Percentiles rank a stretch among this genome's conserved stretches.
Conservation (phyloP, 345 rosid genomes). For the Trapa bicornis region DNA sequence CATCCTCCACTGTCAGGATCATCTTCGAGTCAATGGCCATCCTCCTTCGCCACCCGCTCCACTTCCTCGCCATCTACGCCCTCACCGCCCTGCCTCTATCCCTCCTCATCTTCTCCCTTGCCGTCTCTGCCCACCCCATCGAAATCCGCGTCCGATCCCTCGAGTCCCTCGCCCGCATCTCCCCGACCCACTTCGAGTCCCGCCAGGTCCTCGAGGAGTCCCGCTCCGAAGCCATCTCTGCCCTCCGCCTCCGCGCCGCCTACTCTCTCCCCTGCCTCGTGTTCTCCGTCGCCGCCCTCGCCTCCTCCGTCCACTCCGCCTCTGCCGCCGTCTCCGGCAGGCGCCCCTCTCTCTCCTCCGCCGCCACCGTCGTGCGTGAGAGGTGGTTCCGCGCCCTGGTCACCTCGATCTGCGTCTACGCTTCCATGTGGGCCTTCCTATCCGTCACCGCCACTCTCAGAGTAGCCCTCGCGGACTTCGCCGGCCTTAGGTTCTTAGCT, state of each 20-base stretch:
- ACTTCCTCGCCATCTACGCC: constrained; percentile 29
- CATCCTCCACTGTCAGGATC: constrained; percentile 9
- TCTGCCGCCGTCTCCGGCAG: constrained; percentile 27
- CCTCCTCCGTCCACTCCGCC: constrained; percentile 24
- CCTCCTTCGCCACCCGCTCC: constrained; percentile 32
- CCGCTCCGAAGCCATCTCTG: constrained; percentile 38
- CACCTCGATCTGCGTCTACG: constrained; percentile 43
- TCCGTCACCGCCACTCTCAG: constrained; percentile 18
- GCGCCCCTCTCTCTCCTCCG: constrained; percentile 19
- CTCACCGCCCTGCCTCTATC: constrained; percentile 50
- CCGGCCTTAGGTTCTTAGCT: constrained; percentile 15
- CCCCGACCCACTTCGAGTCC: constrained; percentile 49
- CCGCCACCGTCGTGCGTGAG: constrained; percentile 25
- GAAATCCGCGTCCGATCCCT: constrained; percentile 40
- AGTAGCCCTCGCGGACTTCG: constrained; percentile 13
- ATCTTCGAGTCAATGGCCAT: constrained; percentile 29
- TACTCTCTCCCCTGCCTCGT: constrained; percentile 35
- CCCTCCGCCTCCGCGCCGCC: constrained; percentile 38
- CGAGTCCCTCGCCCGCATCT: constrained; percentile 34
- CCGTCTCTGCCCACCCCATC: constrained; percentile 36
- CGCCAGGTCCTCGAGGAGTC: constrained; percentile 57
- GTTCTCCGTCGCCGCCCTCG: constrained; percentile 41
- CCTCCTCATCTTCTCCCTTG: constrained; percentile 38
- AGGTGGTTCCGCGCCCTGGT: constrained; percentile 20
- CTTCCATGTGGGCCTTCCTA: constrained; percentile 27